Conservation (phyloP, 2,329 filamentous ascomycete genomes). For the Fusarium beomiforme region DNA sequence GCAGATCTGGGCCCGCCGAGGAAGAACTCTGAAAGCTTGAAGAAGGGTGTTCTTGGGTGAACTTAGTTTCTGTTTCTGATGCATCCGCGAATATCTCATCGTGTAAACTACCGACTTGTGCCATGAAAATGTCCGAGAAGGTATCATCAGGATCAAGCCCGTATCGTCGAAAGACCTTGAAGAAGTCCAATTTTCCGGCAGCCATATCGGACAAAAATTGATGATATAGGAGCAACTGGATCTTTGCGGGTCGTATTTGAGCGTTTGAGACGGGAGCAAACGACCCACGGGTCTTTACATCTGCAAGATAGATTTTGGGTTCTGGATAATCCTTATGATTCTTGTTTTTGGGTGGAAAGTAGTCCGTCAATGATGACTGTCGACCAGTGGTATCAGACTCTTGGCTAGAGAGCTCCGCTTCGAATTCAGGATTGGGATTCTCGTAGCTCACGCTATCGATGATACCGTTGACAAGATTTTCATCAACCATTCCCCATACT, state of each 20-base stretch:
- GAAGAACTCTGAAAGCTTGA: constrained; percentile 33
- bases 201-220: constrained; percentile 83
- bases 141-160: constrained; percentile 68
- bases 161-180: constrained; percentile 76
- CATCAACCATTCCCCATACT: constrained; percentile 86
- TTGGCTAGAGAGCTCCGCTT: constrained; percentile 63
- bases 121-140: constrained; percentile 84
- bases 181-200: constrained; percentile 74
- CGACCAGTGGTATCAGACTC: constrained; percentile 41
- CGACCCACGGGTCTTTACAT: constrained; percentile 85
- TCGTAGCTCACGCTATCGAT: constrained; percentile 86
- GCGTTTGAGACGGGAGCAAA: constrained; percentile 72
- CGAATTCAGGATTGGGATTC: constrained; percentile 77
- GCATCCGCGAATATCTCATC: constrained; percentile 70
- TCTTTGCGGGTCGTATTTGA: constrained; percentile 78
- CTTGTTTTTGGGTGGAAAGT: constrained; percentile 46
- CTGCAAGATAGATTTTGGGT: constrained; percentile 75
- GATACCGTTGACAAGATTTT: constrained; percentile 85
- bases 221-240: constrained; percentile 92
- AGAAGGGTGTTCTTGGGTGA: constrained; percentile 8
- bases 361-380: constrained; percentile 55
- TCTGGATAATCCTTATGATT: not conserved
- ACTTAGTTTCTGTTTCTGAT: constrained; percentile 47
- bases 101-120: constrained; percentile 75
- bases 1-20: constrained; percentile 46